These are phyloP conservation scores for Cercospora beticola DNA, from an alignment of 2,329 filamentous ascomycete species.

Conservation along the genomic window DNA sequence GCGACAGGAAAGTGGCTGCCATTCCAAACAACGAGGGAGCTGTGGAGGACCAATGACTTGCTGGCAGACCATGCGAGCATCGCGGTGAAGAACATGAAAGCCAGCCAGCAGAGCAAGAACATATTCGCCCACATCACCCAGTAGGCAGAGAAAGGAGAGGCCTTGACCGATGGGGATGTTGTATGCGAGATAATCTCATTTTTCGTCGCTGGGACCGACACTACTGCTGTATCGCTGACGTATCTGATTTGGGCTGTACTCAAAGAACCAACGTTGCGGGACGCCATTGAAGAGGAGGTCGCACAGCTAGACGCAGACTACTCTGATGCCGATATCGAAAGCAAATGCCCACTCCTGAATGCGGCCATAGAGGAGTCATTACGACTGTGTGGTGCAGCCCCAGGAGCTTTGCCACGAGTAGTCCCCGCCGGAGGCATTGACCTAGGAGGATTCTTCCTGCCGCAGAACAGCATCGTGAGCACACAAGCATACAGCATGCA, in stretches of 20 bases:
- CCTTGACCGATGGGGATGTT: constrained; percentile 32
- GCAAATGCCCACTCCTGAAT: constrained; percentile 26
- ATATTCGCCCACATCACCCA: constrained; percentile 34
- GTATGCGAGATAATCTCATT: constrained; percentile 32
- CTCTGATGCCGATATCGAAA: constrained; percentile 28
- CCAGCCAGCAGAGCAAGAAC: constrained; percentile 21
- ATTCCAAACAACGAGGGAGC: constrained; percentile 21
- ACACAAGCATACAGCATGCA: constrained; percentile 35
- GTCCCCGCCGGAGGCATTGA: constrained; percentile 30
- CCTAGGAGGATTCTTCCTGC: constrained; percentile 29
- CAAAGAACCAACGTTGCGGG: constrained; percentile 24
- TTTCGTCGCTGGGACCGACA: constrained; percentile 38
- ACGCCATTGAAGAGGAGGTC: constrained; percentile 32
- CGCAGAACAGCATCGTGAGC: constrained; percentile 28
- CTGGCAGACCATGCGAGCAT: constrained; percentile 28
- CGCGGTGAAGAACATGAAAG: constrained; percentile 32
- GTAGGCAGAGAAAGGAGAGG: constrained; percentile 31
- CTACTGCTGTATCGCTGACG: constrained; percentile 35
- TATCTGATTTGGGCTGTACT: constrained; percentile 36
- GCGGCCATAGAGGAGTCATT: constrained; percentile 36
- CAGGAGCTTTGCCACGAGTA: constrained; percentile 32
- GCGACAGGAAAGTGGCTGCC: constrained; percentile 29
- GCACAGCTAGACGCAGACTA: constrained; percentile 21
- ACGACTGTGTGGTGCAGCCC: constrained; percentile 37
- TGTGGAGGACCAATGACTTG: constrained; percentile 27